Conservation (phyloP, 2,329 filamentous ascomycete species). For the Fusarium palustre region DNA sequence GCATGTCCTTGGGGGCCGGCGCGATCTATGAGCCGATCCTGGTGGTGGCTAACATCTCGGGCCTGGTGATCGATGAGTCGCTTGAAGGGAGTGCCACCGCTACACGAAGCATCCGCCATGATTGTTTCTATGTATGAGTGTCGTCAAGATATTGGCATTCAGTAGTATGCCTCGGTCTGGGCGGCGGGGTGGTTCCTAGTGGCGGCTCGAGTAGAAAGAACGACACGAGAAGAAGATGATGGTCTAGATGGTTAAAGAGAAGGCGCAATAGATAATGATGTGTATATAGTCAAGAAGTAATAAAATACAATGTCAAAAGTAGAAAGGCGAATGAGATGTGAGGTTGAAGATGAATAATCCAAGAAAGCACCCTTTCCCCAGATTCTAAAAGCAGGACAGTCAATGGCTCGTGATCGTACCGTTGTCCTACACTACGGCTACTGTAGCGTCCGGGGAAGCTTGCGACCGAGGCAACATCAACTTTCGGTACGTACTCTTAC, state of each 20-base stretch:
- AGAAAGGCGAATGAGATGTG: not conserved
- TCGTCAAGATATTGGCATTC: slow-evolving; percentile 7
- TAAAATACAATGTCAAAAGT: not conserved
- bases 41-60: slow-evolving; percentile 56
- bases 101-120: slow-evolving; percentile 59
- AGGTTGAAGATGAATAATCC: slow-evolving; percentile 35
- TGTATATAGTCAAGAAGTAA: not conserved
- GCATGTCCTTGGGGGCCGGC: slow-evolving; percentile 45
- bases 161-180: slow-evolving; percentile 35
- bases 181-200: slow-evolving; percentile 17
- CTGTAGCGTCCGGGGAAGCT: slow-evolving; percentile 42
- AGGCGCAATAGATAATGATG: not conserved
- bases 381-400: slow-evolving; percentile 17
- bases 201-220: not conserved
- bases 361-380: slow-evolving; percentile 23
- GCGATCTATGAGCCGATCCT: slow-evolving; percentile 54
- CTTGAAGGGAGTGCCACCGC: slow-evolving; percentile 58
- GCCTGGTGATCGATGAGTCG: slow-evolving; percentile 57
- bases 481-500: slow-evolving; percentile 32
- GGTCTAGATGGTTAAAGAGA: not conserved
- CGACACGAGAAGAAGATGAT: not conserved
- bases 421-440: slow-evolving; percentile 27
- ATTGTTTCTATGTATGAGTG: not conserved
- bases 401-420: slow-evolving; percentile 43
- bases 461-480: slow-evolving; percentile 38